These are phyloP conservation scores for Quaeritorhiza haematococci DNA, from an alignment of 371 early-diverging fungal species.

Conservation along the genomic window DNA sequence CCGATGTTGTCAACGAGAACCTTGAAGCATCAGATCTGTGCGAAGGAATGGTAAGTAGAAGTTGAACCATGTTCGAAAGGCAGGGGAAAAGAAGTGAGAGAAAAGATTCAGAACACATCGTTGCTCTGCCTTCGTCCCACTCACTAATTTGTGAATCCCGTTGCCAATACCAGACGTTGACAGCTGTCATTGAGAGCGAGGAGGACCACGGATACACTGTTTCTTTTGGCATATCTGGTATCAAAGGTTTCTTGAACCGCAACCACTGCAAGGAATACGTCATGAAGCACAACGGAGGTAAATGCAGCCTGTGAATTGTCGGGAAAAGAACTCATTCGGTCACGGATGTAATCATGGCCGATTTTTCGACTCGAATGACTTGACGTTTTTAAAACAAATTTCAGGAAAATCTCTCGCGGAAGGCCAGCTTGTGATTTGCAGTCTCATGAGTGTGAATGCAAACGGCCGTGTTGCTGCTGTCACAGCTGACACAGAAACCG, in stretches of 20 bases:
- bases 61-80: no score
- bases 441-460: constrained; percentile 44
- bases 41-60: constrained; percentile 52
- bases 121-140: no score
- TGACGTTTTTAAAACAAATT: not conserved
- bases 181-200: constrained; percentile 59
- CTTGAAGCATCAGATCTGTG: constrained; percentile 49
- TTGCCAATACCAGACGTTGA: constrained; percentile 41
- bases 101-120: no score
- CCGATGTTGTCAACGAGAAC: constrained; percentile 57
- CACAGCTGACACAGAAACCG: constrained; percentile 48
- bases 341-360: not conserved
- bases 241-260: constrained; percentile 62
- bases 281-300: no score
- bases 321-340: no score
- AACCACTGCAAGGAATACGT: constrained; percentile 54
- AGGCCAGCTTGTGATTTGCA: constrained; percentile 62
- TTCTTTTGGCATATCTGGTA: constrained; percentile 60
- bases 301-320: no score
- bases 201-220: constrained; percentile 84
- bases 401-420: constrained; percentile 31
- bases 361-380: not conserved
- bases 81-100: no score
- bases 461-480: constrained; percentile 56
- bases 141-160: no score